These are phyloP conservation scores for Starmerella powellii DNA, from an alignment of 805 yeast genomes.

Conservation along the genomic window DNA sequence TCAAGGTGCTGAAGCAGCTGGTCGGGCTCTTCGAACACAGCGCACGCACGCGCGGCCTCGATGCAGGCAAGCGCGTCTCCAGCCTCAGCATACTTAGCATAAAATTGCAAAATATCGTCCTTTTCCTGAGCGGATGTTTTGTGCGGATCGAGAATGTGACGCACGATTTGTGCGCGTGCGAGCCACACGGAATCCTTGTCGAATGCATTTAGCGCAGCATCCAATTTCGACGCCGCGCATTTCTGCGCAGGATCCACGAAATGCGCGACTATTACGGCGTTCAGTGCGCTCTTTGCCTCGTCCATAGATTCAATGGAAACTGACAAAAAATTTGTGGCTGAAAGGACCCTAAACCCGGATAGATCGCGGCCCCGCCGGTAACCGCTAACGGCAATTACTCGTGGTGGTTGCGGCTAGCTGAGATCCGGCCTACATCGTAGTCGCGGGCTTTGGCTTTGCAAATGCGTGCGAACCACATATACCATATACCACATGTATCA, in stretches of 20 bases:
- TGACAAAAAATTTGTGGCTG: too few species aligned
- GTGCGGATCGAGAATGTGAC: conserved; percentile 24
- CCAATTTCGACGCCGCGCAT: neutral
- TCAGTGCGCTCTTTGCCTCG: neutral
- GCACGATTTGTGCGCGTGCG: conserved; percentile 29
- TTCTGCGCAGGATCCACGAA: neutral
- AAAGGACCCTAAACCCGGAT: too few species aligned
- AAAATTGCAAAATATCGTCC: neutral
- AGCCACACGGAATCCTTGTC: conserved; percentile 24
- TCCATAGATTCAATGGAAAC: neutral
- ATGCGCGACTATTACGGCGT: neutral
- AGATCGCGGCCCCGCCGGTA: too few species aligned
- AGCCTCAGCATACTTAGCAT: conserved; percentile 17
- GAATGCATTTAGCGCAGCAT: neutral
- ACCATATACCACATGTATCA: too few species aligned
- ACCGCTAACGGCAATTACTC: too few species aligned
- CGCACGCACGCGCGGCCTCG: conserved; percentile 49
- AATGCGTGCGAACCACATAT: too few species aligned
- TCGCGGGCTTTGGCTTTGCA: too few species aligned
- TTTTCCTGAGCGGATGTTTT: neutral
- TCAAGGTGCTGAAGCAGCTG: conserved; percentile 21
- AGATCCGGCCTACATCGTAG: too few species aligned
- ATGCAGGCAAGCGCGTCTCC: conserved; percentile 37
- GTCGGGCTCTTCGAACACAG: conserved; percentile 27
- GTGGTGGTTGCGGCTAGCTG: too few species aligned